Evolutionary conservation across 805 yeast genomes (phyloP).

Genomic region (Wickerhamiella domercqiae): DNA sequence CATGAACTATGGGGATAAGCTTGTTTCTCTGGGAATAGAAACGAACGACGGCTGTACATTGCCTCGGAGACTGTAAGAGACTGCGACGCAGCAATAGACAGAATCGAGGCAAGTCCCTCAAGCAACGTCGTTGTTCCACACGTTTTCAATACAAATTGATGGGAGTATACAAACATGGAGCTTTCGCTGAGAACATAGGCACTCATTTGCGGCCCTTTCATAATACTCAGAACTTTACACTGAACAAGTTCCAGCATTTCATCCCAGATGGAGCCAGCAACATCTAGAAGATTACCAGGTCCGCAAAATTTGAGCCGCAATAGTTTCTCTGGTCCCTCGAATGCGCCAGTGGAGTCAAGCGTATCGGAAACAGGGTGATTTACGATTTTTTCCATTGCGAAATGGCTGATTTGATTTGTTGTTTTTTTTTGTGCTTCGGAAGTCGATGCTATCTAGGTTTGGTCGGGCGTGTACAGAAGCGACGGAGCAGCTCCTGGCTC

Average conservation of each 20-base stretch:
- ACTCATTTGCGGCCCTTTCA: slow-evolving; percentile 47
- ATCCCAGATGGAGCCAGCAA: slow-evolving; percentile 57
- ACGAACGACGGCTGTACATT: slow-evolving; percentile 80
- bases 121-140: slow-evolving; percentile 94
- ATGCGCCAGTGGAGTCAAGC: slow-evolving; percentile 79
- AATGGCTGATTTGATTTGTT: slow-evolving; percentile 15
- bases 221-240: slow-evolving; percentile 76
- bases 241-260: slow-evolving; percentile 61
- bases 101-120: slow-evolving; percentile 52
- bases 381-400: slow-evolving; percentile 30
- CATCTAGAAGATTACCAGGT: slow-evolving; percentile 33
- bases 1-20: slow-evolving; percentile 67
- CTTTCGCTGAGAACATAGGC: slow-evolving; percentile 82
- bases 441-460: slow-evolving; percentile 16
- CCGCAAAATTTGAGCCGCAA: slow-evolving; percentile 66
- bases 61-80: slow-evolving; percentile 28
- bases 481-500: slow-evolving; percentile 13
- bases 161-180: slow-evolving; percentile 75
- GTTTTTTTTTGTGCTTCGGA: slow-evolving; percentile 1
- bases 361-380: slow-evolving; percentile 67
- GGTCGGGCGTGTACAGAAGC: slow-evolving; percentile 13
- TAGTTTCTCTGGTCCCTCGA: slow-evolving; percentile 94
- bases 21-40: slow-evolving; percentile 85
- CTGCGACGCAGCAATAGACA: slow-evolving; percentile 31
- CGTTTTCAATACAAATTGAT: slow-evolving; percentile 75